These are phyloP conservation scores for Lichtheimia ornata DNA, from an alignment of 371 early-diverging fungal species.

Conservation along the genomic window DNA sequence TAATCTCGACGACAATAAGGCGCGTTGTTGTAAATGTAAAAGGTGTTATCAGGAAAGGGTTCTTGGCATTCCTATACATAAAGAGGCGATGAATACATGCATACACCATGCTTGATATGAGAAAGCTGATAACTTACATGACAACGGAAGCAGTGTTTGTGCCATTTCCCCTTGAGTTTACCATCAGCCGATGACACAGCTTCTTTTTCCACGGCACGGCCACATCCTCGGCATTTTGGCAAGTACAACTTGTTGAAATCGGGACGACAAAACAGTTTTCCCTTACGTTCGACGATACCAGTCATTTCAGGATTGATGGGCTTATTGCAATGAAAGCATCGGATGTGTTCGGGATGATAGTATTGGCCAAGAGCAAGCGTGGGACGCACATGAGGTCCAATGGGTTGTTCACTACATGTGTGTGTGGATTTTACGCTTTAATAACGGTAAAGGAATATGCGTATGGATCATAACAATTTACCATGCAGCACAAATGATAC, in stretches of 20 bases:
- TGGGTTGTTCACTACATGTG: conserved; percentile 39
- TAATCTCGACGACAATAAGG: conserved; percentile 79
- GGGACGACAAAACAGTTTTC: conserved; percentile 65
- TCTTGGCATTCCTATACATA: conserved; percentile 32
- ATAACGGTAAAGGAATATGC: not conserved
- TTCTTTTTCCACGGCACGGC: conserved; percentile 63
- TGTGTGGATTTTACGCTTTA: not conserved
- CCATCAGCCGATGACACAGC: conserved; percentile 70
- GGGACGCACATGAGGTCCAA: conserved; percentile 38
- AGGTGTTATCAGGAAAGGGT: conserved; percentile 77
- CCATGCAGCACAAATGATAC: conserved; percentile 42
- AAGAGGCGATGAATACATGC: conserved; percentile 4
- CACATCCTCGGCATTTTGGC: conserved; percentile 68
- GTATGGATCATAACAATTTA: conserved; percentile 13
- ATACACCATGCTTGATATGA: conserved; percentile 10
- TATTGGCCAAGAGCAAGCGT: conserved; percentile 56
- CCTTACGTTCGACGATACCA: conserved; percentile 65
- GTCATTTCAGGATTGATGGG: conserved; percentile 67
- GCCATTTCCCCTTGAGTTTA: conserved; percentile 74
- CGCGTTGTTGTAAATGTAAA: conserved; percentile 70
- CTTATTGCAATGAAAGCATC: conserved; percentile 59
- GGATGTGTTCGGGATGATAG: conserved; percentile 63
- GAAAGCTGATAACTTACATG: conserved; percentile 37
- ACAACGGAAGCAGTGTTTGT: conserved; percentile 43
- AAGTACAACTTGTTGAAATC: conserved; percentile 64